Evolutionary conservation across 768 basidiomycete species (phyloP).

Genomic region (Panellus pusillus): DNA sequence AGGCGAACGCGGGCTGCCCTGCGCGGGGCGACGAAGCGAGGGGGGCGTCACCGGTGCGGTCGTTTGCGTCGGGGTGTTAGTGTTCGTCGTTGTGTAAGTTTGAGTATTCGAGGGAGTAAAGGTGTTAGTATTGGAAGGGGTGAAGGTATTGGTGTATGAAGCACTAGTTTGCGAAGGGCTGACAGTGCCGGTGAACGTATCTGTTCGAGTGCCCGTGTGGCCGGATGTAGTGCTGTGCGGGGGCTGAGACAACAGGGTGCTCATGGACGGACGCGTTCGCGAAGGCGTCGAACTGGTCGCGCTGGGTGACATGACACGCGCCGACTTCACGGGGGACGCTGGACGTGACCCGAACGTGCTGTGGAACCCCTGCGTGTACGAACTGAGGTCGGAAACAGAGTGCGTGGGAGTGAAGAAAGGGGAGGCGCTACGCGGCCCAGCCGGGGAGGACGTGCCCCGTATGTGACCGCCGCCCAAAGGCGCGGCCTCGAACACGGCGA

Average conservation of each 20-base stretch:
- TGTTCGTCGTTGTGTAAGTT: conserved; percentile 40
- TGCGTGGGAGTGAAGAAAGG: conserved; percentile 28
- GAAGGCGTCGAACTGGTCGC: conserved; percentile 22
- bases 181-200: conserved; percentile 39
- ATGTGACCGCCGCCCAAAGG: conserved; percentile 43
- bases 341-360: conserved; percentile 44
- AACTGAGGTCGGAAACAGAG: conserved; percentile 22
- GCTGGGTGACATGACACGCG: conserved; percentile 23
- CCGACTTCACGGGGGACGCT: conserved; percentile 45
- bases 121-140: conserved; percentile 26
- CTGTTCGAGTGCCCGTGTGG: conserved; percentile 32
- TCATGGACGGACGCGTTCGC: conserved; percentile 19
- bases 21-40: conserved; percentile 60
- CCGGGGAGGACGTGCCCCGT: conserved; percentile 55
- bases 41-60: conserved; percentile 49
- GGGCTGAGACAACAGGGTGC: conserved; percentile 15
- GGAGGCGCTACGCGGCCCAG: conserved; percentile 25
- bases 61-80: conserved; percentile 41
- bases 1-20: conserved; percentile 64
- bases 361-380: conserved; percentile 36
- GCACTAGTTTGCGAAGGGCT: conserved; percentile 24
- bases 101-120: conserved; percentile 27
- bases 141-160: conserved; percentile 18
- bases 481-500: conserved; percentile 70
- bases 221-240: conserved; percentile 13